A percentile compares a stretch with the other conserved stretches of the same genome.
phyloP scores from a whole-genome alignment of 768 basidiomycete species.

The Amanita brunnescens region DNA sequence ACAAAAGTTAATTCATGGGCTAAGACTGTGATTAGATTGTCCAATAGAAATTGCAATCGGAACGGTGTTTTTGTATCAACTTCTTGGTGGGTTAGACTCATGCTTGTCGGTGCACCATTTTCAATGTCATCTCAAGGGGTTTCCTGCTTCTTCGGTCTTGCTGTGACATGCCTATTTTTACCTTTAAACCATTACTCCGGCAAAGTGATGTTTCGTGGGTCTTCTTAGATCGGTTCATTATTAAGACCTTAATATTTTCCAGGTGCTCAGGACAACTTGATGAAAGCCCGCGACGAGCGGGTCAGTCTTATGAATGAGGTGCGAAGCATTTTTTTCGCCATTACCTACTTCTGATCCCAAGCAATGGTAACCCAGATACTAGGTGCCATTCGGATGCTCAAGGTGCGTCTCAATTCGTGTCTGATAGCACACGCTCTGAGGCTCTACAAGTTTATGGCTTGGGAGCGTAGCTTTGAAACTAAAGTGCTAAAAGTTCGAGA shows the following conservation, averaged over 20 bases:
- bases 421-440: slow-evolving; percentile 2
- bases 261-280: slow-evolving; percentile 72
- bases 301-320: slow-evolving; percentile 84
- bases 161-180: slow-evolving; percentile 58
- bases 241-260: background rate
- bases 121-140: slow-evolving; percentile 28
- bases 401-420: slow-evolving; percentile 25
- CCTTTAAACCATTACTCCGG: slow-evolving; percentile 84
- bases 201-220: slow-evolving; percentile 53
- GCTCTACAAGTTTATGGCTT: slow-evolving; percentile 71
- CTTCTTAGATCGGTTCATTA: background rate
- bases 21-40: slow-evolving; percentile 38
- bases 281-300: slow-evolving; percentile 89
- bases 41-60: slow-evolving; percentile 75
- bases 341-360: background rate
- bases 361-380: slow-evolving; percentile 43
- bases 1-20: background rate
- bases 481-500: slow-evolving; percentile 64
- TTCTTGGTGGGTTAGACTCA: slow-evolving; percentile 46
- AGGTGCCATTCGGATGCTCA: slow-evolving; percentile 87
- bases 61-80: slow-evolving; percentile 62
- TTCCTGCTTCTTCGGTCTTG: slow-evolving; percentile 72
- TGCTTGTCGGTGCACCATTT: background rate
- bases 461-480: slow-evolving; percentile 84
- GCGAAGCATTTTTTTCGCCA: background rate